Conservation (phyloP, 345 rosid genomes). For the Populus euphratica region DNA sequence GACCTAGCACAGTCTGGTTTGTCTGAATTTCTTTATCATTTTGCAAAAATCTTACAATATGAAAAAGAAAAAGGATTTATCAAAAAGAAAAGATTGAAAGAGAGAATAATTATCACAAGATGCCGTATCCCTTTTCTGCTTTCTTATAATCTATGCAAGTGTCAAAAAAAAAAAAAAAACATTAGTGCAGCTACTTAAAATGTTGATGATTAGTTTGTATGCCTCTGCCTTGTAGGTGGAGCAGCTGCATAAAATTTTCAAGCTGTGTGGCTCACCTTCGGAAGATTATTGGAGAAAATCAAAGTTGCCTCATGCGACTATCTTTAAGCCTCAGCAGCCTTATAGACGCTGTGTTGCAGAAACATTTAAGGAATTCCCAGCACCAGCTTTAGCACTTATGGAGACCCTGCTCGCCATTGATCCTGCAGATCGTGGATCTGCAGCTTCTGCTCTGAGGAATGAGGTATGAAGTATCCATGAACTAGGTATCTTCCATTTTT, state of each 20-base stretch:
- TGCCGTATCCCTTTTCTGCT: not conserved
- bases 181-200: not conserved
- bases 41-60: not conserved
- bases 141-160: not conserved
- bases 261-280: slow-evolving; percentile 95
- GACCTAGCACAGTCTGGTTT: not conserved
- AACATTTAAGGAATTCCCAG: slow-evolving; percentile 91
- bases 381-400: slow-evolving; percentile 77
- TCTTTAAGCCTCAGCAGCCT: slow-evolving; percentile 96
- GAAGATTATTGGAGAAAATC: slow-evolving; percentile 96
- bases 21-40: not conserved
- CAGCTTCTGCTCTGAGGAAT: slow-evolving; percentile 68
- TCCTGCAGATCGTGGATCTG: slow-evolving; percentile 91
- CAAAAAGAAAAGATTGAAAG: not conserved
- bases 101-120: not conserved
- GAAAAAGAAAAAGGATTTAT: not conserved
- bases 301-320: slow-evolving; percentile 94
- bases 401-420: slow-evolving; percentile 82
- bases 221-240: slow-evolving; percentile 62
- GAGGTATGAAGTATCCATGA: slow-evolving; percentile 51
- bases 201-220: not conserved
- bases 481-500: not conserved
- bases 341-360: slow-evolving; percentile 87
- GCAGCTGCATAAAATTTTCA: slow-evolving; percentile 96
- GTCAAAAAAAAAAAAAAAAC: no score